phyloP scores from a whole-genome alignment of 2,329 filamentous ascomycete genomes.

The Xylariaceae sp. region DNA sequence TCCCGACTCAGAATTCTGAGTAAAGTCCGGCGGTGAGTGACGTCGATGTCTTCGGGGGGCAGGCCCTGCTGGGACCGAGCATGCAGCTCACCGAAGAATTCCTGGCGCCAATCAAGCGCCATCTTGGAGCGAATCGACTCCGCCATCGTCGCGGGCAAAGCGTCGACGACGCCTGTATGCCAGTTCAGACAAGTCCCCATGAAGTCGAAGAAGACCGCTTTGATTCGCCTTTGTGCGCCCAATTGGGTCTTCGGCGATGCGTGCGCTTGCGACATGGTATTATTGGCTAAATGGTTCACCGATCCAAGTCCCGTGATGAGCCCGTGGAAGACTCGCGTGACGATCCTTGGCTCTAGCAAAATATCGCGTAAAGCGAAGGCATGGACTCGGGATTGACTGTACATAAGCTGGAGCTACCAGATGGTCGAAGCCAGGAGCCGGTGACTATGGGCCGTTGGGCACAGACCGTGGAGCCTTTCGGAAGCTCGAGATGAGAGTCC shows the following conservation, averaged over 20 bases:
- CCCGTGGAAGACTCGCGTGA: neutral
- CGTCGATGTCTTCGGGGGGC: slow-evolving; percentile 53
- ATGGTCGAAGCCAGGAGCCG: neutral
- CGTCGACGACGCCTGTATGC: slow-evolving; percentile 46
- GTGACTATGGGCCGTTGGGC: neutral
- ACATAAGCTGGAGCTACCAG: neutral
- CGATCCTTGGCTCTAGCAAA: neutral
- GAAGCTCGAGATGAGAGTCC: neutral
- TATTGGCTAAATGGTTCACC: neutral
- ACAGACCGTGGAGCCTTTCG: neutral
- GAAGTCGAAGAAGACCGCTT: slow-evolving; percentile 58
- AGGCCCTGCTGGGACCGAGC: slow-evolving; percentile 39
- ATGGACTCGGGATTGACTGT: neutral
- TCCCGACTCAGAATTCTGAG: slow-evolving; percentile 44
- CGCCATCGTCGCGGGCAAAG: slow-evolving; percentile 41
- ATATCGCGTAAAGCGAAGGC: neutral
- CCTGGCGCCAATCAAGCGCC: slow-evolving; percentile 53
- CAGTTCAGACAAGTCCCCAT: slow-evolving; percentile 63
- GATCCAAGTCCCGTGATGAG: neutral
- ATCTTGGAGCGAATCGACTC: slow-evolving; percentile 41
- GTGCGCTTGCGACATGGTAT: slow-evolving; percentile 17
- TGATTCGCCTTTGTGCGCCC: slow-evolving; percentile 34
- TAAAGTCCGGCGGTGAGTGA: slow-evolving; percentile 43
- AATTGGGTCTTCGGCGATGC: slow-evolving; percentile 2
- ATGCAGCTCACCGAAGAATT: slow-evolving; percentile 51